Evolutionary conservation across 371 early-diverging fungal species (phyloP), one percentile per base, ranked within the genome.

Genomic region (Mortierella sp.): DNA sequence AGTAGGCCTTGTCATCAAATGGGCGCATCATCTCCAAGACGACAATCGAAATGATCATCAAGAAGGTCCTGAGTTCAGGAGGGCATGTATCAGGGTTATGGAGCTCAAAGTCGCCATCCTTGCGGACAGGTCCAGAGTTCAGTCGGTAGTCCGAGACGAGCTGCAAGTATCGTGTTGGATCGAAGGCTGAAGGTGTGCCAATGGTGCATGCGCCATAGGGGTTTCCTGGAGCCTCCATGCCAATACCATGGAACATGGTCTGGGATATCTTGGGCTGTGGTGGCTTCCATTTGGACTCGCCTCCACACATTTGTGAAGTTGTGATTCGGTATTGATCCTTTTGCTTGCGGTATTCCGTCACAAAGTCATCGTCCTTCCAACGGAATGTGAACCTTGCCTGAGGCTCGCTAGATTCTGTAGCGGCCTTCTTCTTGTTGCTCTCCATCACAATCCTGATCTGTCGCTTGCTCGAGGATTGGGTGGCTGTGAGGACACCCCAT

Each of bases 321-420:
- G 72, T 72, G 45, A 72, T 49, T 14, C 72, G 57, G 57, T 72
- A 72, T 45, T 72, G 72, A 37, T 72, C 72, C 46, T 72, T 72
- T 14, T 66, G 66, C 37, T 72, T 72, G 14, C 72, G 50, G 59
- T 72, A 72, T 40, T 72, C 72, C 6, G 47, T 28, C 49, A 72
- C 72, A 53, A 61, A 72, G 51, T 72, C 72, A 10, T 66, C 55
- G 6, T 65, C 63, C 46, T 72, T 72, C 72, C 72, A 72, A 19
- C 72, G 72, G 57, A 72, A 72, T 13, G 66, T 58, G 53, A 72
- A 72, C 46, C 72, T 57, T 6, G 66, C 53, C 39, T 54, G 21
- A 12, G 72, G 66, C 28, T 65, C 72, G 12, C 17, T 57, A 16
- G 61, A 19, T 13, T 60, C 54, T 8, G 43, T 24, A 1, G 55